phyloP scores from a whole-genome alignment of 1,284 basidiomycete species.

The Fomitiporia mediterranea region DNA sequence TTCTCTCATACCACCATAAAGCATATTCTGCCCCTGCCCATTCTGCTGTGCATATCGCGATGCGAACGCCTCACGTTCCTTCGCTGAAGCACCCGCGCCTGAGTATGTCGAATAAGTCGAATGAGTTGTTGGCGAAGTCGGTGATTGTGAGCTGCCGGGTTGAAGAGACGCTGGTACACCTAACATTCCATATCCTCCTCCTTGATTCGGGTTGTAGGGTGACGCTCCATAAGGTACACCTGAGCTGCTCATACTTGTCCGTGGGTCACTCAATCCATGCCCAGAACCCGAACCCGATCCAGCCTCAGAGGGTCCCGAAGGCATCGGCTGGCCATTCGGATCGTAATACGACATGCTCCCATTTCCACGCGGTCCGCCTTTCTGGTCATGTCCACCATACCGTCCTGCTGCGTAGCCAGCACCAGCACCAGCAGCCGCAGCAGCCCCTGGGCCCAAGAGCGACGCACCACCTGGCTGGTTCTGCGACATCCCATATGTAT shows the following conservation, averaged over 20 bases:
- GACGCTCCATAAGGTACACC: conserved; percentile 14
- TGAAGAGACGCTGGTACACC: background rate
- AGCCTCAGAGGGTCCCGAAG: conserved; percentile 6
- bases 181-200: background rate
- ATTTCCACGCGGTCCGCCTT: background rate
- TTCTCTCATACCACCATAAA: background rate
- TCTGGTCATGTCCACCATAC: conserved; percentile 1
- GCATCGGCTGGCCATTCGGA: conserved; percentile 6
- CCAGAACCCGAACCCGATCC: conserved; percentile 8
- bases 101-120: conserved; percentile 5
- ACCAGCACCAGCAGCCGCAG: conserved; percentile 11
- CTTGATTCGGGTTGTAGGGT: conserved; percentile 8
- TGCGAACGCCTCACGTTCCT: conserved; percentile 20
- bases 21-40: conserved; percentile 1
- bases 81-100: conserved; percentile 9
- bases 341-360: conserved; percentile 11
- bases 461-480: conserved; percentile 1
- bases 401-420: conserved; percentile 6
- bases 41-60: conserved; percentile 14
- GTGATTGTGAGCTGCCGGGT: background rate
- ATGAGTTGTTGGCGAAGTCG: conserved; percentile 5
- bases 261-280: background rate
- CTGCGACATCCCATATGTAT: conserved; percentile 14
- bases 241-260: conserved; percentile 6
- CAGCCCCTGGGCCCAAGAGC: conserved; percentile 10